These are phyloP conservation scores for Pyrenopolyporus hunteri DNA, from an alignment of 495 filamentous ascomycete species.

Conservation along the genomic window DNA sequence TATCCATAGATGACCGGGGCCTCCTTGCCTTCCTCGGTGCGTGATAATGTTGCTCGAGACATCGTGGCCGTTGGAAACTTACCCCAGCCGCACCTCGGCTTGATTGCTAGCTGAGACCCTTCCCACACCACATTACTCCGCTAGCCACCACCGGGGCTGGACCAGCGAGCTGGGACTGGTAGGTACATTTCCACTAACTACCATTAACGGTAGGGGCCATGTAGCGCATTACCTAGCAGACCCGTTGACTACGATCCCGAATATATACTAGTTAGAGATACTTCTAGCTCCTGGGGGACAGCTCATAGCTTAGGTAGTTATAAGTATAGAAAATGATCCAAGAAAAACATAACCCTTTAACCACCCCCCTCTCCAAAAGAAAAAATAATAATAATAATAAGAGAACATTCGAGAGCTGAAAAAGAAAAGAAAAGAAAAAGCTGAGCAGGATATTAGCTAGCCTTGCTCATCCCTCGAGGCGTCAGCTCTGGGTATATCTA, in stretches of 20 bases:
- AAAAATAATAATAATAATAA: neutral
- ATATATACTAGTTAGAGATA: too few relatives aligned
- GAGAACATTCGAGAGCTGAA: neutral
- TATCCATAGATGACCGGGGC: neutral
- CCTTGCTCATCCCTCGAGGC: constrained; percentile 15
- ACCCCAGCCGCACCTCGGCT: constrained; percentile 26
- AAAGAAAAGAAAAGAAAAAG: neutral
- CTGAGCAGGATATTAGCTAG: constrained; percentile 18
- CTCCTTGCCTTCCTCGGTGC: constrained; percentile 1
- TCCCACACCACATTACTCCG: constrained; percentile 11
- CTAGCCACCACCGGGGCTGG: neutral
- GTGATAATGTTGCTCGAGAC: neutral
- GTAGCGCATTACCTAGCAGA: neutral
- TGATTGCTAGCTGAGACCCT: constrained; percentile 25
- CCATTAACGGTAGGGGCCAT: too few relatives aligned
- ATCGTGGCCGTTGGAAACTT: constrained; percentile 28
- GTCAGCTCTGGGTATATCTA: constrained; percentile 36
- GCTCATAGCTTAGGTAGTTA: too few relatives aligned
- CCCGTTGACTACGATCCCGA: neutral
- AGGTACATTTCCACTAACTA: constrained; percentile 18
- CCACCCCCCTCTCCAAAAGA: too few relatives aligned
- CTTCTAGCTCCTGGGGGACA: too few relatives aligned
- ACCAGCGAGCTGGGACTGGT: constrained; percentile 15
- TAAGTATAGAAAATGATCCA: too few relatives aligned
- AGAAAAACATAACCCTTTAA: too few relatives aligned